These are phyloP conservation scores for Brassica balearica DNA, from an alignment of 441 rosid species.

Conservation along the genomic window DNA sequence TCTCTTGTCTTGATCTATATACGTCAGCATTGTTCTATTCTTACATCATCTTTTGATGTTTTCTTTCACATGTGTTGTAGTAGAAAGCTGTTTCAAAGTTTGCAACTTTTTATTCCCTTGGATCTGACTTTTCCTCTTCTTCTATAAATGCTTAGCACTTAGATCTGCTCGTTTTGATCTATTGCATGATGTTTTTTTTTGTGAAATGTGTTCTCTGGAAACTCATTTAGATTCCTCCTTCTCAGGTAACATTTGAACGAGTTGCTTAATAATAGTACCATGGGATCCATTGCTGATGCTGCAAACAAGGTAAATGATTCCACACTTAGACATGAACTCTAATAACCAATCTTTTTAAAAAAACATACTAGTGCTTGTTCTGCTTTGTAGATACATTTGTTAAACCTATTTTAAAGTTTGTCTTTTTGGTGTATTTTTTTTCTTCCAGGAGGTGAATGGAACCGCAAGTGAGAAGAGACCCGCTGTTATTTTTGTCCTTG, in stretches of 20 bases:
- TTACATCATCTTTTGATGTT: slow-evolving; percentile 29
- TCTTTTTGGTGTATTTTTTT: slow-evolving; percentile 4
- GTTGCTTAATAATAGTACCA: slow-evolving; percentile 22
- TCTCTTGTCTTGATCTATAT: neutral
- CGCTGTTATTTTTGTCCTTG: slow-evolving; percentile 84
- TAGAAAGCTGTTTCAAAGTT: neutral
- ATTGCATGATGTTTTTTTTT: neutral
- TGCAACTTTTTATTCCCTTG: neutral
- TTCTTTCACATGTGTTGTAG: too few relatives aligned
- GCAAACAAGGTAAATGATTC: slow-evolving; percentile 37
- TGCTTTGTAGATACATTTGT: neutral
- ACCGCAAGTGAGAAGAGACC: slow-evolving; percentile 66
- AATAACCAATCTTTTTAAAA: neutral
- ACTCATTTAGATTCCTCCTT: slow-evolving; percentile 13
- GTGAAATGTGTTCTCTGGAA: neutral
- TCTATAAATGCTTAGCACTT: neutral
- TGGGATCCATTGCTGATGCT: slow-evolving; percentile 46
- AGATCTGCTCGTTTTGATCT: slow-evolving; percentile 16
- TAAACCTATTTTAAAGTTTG: neutral
- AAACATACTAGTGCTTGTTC: neutral
- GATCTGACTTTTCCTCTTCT: too few relatives aligned
- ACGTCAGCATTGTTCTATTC: slow-evolving; percentile 23
- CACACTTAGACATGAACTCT: neutral
- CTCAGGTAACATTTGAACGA: slow-evolving; percentile 32
- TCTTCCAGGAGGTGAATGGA: slow-evolving; percentile 58